phyloP scores from a whole-genome alignment of 805 yeast species.

The Wickerhamomyces strasburgensis region DNA sequence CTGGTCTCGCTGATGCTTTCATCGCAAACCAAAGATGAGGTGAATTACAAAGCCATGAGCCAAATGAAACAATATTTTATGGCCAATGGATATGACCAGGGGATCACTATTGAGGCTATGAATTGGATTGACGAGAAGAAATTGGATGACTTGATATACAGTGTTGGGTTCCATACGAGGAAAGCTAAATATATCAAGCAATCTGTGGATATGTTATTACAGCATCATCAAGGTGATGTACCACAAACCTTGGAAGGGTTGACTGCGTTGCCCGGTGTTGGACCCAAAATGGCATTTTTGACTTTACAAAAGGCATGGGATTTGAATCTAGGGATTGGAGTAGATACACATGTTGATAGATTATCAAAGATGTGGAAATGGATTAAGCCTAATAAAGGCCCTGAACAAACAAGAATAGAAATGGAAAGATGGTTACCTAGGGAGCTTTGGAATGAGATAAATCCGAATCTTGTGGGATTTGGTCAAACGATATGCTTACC shows the following conservation, averaged over 20 bases:
- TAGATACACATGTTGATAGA: conserved; percentile 86
- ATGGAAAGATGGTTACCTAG: conserved; percentile 72
- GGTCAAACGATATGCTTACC: conserved; percentile 87
- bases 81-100: conserved; percentile 40
- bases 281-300: conserved; percentile 90
- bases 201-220: conserved; percentile 49
- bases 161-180: conserved; percentile 83
- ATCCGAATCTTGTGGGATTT: conserved; percentile 85
- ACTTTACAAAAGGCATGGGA: conserved; percentile 81
- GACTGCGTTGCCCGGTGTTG: conserved; percentile 79
- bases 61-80: conserved; percentile 46
- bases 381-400: conserved; percentile 54
- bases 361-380: conserved; percentile 77
- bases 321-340: conserved; percentile 79
- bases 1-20: conserved; percentile 81
- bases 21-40: conserved; percentile 88
- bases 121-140: conserved; percentile 44
- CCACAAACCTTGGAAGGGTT: conserved; percentile 68
- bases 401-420: conserved; percentile 68
- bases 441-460: conserved; percentile 76
- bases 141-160: conserved; percentile 61
- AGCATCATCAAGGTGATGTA: conserved; percentile 56
- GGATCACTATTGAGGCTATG: conserved; percentile 55
- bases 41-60: conserved; percentile 68
- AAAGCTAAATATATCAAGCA: conserved; percentile 68